Evolutionary conservation across 2,329 filamentous ascomycete species (phyloP), one percentile per base, ranked within the genome.

Genomic region (Alternaria dauci): DNA sequence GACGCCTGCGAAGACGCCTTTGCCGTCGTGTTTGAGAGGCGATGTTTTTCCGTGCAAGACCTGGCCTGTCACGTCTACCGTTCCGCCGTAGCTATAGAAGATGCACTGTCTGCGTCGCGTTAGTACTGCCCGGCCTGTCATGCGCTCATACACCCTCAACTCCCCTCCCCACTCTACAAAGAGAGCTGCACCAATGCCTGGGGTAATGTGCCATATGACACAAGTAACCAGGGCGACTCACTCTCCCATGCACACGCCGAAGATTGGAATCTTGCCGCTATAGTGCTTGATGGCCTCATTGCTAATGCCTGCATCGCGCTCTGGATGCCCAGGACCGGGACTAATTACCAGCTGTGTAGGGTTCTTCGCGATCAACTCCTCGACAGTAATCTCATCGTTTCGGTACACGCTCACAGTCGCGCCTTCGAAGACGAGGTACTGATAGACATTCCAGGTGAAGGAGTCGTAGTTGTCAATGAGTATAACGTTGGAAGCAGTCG

Each of bases 381-480:
- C 89, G 5, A 99, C 80, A 0, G 90, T 90, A 69, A 98, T 89
- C 78, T 97, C 89, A 80, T 99, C 94, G 76, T 99, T 99, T 71
- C 95, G 88, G 80, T 89, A 91, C 20, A 99, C 95, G 4, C 90
- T 92, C 52, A 97, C 95, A 1, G 84, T 91, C 28, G 96, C 95
- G 32, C 95, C 95, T 78, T 98, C 95, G n/a, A 99, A 88, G 7
- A 94, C 91, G 1, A 99, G 88, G 75, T 99, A 99, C 80, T 99
- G 96, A 79, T 98, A 99, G 60, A 99, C 93, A 76, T 99, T 99
- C 93, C 94, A 99, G 60, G 94, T 97, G 79, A 99, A 99, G 4
- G 95, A 98, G 80, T 99, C 95, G 80, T 98, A 99, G 81, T 99
- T 99, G 84, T 99, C 95, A 73, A 99, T 97, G 66, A 99, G 86